phyloP scores from a whole-genome alignment of 1,139 yeast genomes.

The Candida labiduridarum region DNA sequence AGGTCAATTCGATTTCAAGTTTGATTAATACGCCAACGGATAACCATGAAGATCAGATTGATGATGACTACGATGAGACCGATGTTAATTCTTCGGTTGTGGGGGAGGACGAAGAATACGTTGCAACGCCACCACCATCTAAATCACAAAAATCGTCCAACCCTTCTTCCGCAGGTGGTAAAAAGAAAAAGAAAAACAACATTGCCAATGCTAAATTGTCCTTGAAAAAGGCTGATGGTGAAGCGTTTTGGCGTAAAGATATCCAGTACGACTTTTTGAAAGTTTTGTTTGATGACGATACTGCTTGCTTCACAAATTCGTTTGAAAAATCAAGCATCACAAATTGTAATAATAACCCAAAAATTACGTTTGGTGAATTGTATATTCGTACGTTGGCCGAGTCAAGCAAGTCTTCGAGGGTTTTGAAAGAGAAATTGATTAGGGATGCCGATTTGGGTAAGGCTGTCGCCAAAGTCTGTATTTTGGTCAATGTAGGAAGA shows the following conservation, averaged over 20 bases:
- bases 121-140: conserved; percentile 13
- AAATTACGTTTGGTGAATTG: conserved; percentile 79
- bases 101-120: conserved; percentile 19
- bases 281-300: conserved; percentile 62
- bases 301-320: conserved; percentile 68
- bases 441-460: conserved; percentile 64
- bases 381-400: conserved; percentile 83
- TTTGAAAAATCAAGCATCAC: conserved; percentile 40
- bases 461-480: conserved; percentile 79
- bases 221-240: conserved; percentile 87
- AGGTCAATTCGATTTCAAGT: conserved; percentile 10
- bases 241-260: conserved; percentile 86
- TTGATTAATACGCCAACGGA: conserved; percentile 9
- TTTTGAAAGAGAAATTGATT: conserved; percentile 74
- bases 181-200: conserved; percentile 15
- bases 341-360: conserved; percentile 44
- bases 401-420: conserved; percentile 80
- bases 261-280: conserved; percentile 82
- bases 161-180: conserved; percentile 1
- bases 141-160: conserved; percentile 1
- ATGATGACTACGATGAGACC: conserved; percentile 18
- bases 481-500: conserved; percentile 88
- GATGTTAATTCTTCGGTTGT: conserved; percentile 18
- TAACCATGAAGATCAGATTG: conserved; percentile 13
- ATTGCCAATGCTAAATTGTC: conserved; percentile 25